These are phyloP conservation scores for Sistotremastrum suecicum DNA, from an alignment of 768 basidiomycete species.

Conservation along the genomic window DNA sequence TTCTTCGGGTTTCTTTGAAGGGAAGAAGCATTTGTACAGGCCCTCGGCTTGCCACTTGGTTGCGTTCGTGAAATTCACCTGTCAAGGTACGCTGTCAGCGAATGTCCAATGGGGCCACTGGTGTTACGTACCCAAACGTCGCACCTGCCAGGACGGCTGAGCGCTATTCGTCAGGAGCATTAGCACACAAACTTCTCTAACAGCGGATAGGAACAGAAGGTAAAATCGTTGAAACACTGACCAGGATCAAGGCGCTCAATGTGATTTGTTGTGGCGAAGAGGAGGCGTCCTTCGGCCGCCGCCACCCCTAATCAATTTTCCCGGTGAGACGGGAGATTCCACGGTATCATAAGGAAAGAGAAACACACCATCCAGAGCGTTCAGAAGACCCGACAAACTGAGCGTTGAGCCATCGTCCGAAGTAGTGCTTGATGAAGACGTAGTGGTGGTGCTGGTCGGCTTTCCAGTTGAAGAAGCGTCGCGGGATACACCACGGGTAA, in stretches of 20 bases:
- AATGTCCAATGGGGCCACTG: not conserved
- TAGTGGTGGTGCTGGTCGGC: constrained; percentile 35
- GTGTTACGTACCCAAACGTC: constrained; percentile 50
- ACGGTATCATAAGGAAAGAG: not conserved
- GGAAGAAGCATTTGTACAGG: constrained; percentile 92
- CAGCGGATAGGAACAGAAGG: not conserved
- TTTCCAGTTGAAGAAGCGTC: constrained; percentile 66
- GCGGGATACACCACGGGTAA: constrained; percentile 77
- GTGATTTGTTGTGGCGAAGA: constrained; percentile 90
- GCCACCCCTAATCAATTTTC: constrained; percentile 32
- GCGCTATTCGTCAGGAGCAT: constrained; percentile 17
- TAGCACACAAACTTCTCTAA: not conserved
- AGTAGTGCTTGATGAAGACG: constrained; percentile 21
- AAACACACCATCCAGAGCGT: constrained; percentile 75
- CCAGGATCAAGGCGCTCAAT: constrained; percentile 83
- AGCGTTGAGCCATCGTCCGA: constrained; percentile 66
- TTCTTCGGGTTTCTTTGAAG: constrained; percentile 32
- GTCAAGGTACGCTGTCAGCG: not conserved
- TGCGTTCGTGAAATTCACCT: constrained; percentile 71
- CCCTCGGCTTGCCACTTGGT: constrained; percentile 90
- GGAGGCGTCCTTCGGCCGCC: constrained; percentile 72
- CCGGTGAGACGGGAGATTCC: no score
- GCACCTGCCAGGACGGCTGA: constrained; percentile 82
- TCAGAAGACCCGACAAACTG: constrained; percentile 72
- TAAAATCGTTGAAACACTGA: constrained; percentile 3